These are phyloP conservation scores for Leucogyrophana mollusca DNA, from an alignment of 768 basidiomycete genomes.

Conservation along the genomic window DNA sequence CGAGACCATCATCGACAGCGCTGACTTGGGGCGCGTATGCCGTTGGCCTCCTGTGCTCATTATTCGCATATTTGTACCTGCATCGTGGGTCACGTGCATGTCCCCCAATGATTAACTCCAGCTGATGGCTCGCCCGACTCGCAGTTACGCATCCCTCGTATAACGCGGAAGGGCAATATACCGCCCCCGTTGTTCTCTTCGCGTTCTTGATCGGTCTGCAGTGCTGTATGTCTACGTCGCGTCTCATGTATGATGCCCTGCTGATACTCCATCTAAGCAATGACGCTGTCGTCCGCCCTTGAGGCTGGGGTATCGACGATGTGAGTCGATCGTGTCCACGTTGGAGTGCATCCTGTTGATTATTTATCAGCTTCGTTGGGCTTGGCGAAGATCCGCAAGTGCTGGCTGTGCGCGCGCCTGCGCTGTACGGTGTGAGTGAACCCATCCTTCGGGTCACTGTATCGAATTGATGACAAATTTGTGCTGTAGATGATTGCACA, in stretches of 20 bases:
- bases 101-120: background rate
- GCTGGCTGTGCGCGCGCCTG: slow-evolving; percentile 69
- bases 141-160: slow-evolving; percentile 74
- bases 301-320: slow-evolving; percentile 90
- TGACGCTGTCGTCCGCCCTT: slow-evolving; percentile 70
- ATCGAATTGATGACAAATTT: slow-evolving; percentile 3
- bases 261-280: slow-evolving; percentile 36
- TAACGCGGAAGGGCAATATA: slow-evolving; percentile 72
- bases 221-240: slow-evolving; percentile 52
- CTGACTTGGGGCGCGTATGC: slow-evolving; percentile 80
- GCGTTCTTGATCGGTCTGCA: slow-evolving; percentile 77
- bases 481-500: slow-evolving; percentile 55
- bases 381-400: slow-evolving; percentile 83
- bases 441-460: slow-evolving; percentile 1
- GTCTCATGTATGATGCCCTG: background rate
- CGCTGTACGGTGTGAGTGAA: slow-evolving; percentile 56
- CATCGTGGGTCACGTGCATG: slow-evolving; percentile 45
- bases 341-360: background rate
- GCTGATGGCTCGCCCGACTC: slow-evolving; percentile 1
- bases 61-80: slow-evolving; percentile 79
- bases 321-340: slow-evolving; percentile 35
- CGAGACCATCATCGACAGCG: slow-evolving; percentile 34
- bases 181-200: slow-evolving; percentile 74
- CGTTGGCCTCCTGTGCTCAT: slow-evolving; percentile 67
- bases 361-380: slow-evolving; percentile 66